Evolutionary conservation across 768 basidiomycete species (phyloP), one percentile per base, ranked within the genome.

Genomic region (Russula sp.): DNA sequence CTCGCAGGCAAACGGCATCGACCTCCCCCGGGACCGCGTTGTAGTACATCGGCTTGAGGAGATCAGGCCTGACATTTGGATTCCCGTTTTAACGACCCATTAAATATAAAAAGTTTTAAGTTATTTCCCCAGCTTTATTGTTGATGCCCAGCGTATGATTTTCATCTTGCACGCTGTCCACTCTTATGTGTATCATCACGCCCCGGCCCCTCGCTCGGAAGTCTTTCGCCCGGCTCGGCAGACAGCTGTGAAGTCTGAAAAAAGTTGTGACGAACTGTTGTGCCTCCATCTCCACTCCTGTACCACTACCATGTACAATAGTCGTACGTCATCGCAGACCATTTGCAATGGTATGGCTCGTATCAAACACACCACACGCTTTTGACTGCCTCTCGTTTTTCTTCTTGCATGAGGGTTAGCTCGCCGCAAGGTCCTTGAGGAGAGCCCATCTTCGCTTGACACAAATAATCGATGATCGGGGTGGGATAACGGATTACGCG

Each of bases 41-140:
- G 42, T 67, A 13, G 13, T 67, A 1, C 58, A 65, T 32, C 64
- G 66, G 34, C 64, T 67, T 4, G 66, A 67, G 43, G 64, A 67
- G 29, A 45, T n/a, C 39, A 38, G 50, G 9, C 51, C 45, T 38
- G 64, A 64, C n/a, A 11, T 57, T 3, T 67, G 64, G 64, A 53
- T 67, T 32, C 64, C 66, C 0, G 51, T 65, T 1, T 55, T 67
- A 1, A 65, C 35, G 1, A 66, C 64, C 3, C 56, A 61, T 39
- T 66, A 47, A 66, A 32, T 14, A n/a, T 61, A 47, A 36, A 34
- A 7, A 5, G n/a, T n/a, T n/a, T 9, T 59, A 65, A 55, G 38
- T 65, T 58, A 64, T 61, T 60, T 48, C 7, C 56, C 61, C 32
- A 52, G 61, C 39, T 56, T n/a, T 60, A 56, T 65, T 59, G 8